Percentiles rank a stretch among this genome's conserved stretches.
Evolutionary conservation across 179 eudicot species (phyloP).

Genomic region (Camellia oleifera): DNA sequence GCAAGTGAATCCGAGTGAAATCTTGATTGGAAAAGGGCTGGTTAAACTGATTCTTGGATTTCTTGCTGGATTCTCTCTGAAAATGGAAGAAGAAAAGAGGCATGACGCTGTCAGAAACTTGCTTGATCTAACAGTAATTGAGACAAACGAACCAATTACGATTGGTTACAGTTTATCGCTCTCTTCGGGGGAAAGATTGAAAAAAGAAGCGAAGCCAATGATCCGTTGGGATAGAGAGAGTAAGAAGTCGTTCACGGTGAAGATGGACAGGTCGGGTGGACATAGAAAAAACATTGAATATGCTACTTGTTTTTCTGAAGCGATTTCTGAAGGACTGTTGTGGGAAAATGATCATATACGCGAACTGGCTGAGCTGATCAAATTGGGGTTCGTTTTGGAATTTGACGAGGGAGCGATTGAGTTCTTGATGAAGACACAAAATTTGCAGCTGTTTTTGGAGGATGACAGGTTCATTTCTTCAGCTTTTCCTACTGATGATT

Average conservation of each 20-base stretch:
- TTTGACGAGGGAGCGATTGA: conserved; percentile 55
- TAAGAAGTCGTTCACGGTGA: conserved; percentile 36
- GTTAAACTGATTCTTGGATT: conserved; percentile 52
- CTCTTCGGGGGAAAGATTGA: conserved; percentile 41
- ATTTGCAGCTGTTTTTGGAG: conserved; percentile 56
- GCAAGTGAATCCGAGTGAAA: conserved; percentile 25
- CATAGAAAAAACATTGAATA: conserved; percentile 38
- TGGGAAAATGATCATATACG: conserved; percentile 50
- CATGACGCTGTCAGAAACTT: conserved; percentile 40
- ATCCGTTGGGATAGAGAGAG: conserved; percentile 59
- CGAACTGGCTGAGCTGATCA: conserved; percentile 50
- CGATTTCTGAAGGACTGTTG: conserved; percentile 51
- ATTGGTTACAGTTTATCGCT: conserved; percentile 35
- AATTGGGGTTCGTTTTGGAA: conserved; percentile 43
- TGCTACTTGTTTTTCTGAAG: conserved; percentile 56
- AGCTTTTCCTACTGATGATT: conserved; percentile 26
- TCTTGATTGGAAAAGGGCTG: conserved; percentile 43
- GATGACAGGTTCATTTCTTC: conserved; percentile 56
- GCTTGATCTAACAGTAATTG: conserved; percentile 34
- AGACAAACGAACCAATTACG: conserved; percentile 36
- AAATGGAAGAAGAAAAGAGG: conserved; percentile 38
- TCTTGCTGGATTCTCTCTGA: conserved; percentile 38
- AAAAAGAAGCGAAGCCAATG: conserved; percentile 35
- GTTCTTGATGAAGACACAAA: conserved; percentile 53
- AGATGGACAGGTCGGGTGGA: conserved; percentile 35